Evolutionary conservation across 2,329 filamentous ascomycete genomes (phyloP).

Genomic region (Xylariaceae sp.): DNA sequence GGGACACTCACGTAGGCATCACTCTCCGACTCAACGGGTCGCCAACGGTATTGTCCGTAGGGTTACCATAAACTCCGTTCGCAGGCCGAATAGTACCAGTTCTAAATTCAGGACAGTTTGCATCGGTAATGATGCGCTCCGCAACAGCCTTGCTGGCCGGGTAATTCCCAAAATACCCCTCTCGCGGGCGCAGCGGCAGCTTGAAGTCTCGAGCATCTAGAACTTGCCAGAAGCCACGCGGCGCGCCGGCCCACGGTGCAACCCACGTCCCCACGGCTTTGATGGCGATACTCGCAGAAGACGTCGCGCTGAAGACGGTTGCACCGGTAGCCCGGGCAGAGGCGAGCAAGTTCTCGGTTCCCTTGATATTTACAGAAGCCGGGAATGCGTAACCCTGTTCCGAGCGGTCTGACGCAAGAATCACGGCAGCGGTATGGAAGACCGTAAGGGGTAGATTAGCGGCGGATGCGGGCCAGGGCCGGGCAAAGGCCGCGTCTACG

Average conservation of each 20-base stretch:
- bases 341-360: slow-evolving; percentile 45
- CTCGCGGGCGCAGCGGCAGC: slow-evolving; percentile 35
- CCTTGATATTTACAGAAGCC: slow-evolving; percentile 47
- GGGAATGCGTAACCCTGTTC: slow-evolving; percentile 41
- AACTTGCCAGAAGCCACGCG: slow-evolving; percentile 41
- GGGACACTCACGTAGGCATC: slow-evolving; percentile 40
- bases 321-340: slow-evolving; percentile 45
- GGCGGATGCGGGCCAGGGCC: slow-evolving; percentile 40
- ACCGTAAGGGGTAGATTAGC: slow-evolving; percentile 48
- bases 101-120: slow-evolving; percentile 37
- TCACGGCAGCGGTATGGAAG: slow-evolving; percentile 54
- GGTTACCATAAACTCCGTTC: slow-evolving; percentile 51
- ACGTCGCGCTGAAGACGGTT: slow-evolving; percentile 50
- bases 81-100: slow-evolving; percentile 50
- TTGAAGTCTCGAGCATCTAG: slow-evolving; percentile 43
- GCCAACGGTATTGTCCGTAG: slow-evolving; percentile 43
- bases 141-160: slow-evolving; percentile 48
- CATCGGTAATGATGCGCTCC: slow-evolving; percentile 45
- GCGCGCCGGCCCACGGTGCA: slow-evolving; percentile 36
- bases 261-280: slow-evolving; percentile 31
- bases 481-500: slow-evolving; percentile 43
- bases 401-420: slow-evolving; percentile 48
- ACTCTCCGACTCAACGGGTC: slow-evolving; percentile 37
- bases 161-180: slow-evolving; percentile 48
- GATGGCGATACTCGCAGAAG: slow-evolving; percentile 45